Base-by-base conservation (phyloP, 306 rosid genomes). In the Castanopsis chinensis region DNA sequence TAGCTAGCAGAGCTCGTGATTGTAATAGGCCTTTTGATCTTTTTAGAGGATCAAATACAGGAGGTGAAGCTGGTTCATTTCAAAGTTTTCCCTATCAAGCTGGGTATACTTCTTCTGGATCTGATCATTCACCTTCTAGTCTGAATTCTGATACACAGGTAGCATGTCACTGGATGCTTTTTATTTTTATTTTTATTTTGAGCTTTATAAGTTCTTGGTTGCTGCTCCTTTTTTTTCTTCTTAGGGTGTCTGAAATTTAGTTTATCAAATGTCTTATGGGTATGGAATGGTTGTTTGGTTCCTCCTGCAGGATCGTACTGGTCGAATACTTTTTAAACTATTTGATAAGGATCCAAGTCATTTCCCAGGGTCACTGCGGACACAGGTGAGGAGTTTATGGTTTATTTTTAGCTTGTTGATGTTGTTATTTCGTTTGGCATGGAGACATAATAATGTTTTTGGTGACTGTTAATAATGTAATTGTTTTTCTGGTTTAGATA, bases 281-380 rank as follows among this genome's bases (percentile, higher is more conserved):
- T 51, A 78, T 56, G 71, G 74, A 59, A 69, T 51, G 53, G 72
- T 57, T 76, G 21, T 72, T 59, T 67, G 79, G 19, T 76, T 79
- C 53, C 72, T 74, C 78, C 78, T 17, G 64, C 88, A 94, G 97
- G 97, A 89, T 83, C 93, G 90, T 13, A 94, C 97, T 9, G 94
- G 97, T 54, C 80, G 94, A 83, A 94, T 94, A 84, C 80, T 88
- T 78, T 92, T 94, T 73, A 94, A 94, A 83, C 89, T 94, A 30
- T 94, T 94, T 77, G 94, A 88, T 74, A 94, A 94, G 89, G 96
- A 94, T 82, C 98, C 98, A 45, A 91, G 93, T 82, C 92, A 92
- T 80, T 86, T 94, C 63, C 98, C 97, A 15, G 91, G 84, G 76
- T 79, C 94, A 8, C 74, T 94, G 77, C 90, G 98, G 80, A 56